A percentile compares a stretch with the other conserved stretches of the same genome.
These are phyloP conservation scores for Raddia guianensis DNA, from an alignment of 176 grass and related monocot species.

Conservation along the genomic window DNA sequence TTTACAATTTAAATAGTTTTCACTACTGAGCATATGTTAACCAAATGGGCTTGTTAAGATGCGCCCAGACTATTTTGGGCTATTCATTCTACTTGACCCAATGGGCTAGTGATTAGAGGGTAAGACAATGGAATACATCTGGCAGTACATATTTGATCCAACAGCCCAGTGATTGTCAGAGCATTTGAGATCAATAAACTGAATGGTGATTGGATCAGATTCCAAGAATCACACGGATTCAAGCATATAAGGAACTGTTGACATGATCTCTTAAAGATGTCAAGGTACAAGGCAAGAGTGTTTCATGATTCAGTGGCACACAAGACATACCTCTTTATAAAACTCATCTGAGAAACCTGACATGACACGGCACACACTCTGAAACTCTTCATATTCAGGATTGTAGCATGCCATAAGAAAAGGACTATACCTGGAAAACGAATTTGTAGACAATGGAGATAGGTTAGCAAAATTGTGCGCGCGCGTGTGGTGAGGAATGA, in stretches of 20 bases:
- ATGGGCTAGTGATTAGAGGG: too few relatives aligned
- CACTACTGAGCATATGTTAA: background rate
- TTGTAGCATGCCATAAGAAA: constrained; percentile 99
- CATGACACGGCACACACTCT: constrained; percentile 96
- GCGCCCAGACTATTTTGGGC: too few relatives aligned
- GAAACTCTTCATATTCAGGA: constrained; percentile 86
- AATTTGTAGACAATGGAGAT: constrained; percentile 20
- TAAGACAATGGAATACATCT: too few relatives aligned
- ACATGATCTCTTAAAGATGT: background rate
- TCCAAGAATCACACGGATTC: background rate
- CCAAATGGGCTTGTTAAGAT: background rate
- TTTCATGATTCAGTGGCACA: constrained; percentile 3
- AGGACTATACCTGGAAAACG: constrained; percentile 80
- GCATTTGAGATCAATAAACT: background rate
- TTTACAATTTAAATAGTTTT: background rate
- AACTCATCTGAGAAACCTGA: constrained; percentile 92
- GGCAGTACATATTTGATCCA: too few relatives aligned
- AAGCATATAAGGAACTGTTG: constrained; percentile 9
- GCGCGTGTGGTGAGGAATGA: background rate
- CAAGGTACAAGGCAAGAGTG: constrained; percentile 19
- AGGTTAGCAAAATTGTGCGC: background rate
- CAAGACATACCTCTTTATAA: constrained; percentile 80
- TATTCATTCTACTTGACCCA: too few relatives aligned
- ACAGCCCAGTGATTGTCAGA: background rate
- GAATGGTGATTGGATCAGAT: background rate